phyloP scores from a whole-genome alignment of 2,329 filamentous ascomycete genomes.

The Fusarium udum region DNA sequence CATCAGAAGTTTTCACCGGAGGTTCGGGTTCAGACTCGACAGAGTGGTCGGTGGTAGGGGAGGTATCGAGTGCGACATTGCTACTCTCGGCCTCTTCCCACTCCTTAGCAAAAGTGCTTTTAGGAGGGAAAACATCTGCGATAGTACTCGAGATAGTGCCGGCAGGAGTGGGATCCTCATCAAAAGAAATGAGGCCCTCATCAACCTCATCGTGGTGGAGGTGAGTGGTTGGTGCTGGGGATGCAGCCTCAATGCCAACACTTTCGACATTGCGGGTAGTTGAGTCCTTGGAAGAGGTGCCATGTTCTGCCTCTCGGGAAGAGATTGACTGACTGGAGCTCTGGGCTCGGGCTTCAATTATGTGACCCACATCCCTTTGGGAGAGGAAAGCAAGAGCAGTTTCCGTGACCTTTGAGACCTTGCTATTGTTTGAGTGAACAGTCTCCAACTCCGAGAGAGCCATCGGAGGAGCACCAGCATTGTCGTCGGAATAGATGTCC shows the following conservation, averaged over 20 bases:
- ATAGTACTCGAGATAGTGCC: not conserved
- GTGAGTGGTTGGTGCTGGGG: too few species aligned
- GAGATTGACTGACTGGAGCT: not conserved
- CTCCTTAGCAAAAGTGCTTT: not conserved
- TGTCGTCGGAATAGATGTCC: not conserved
- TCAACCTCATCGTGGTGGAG: not conserved
- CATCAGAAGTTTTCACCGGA: not conserved
- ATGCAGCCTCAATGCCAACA: too few species aligned
- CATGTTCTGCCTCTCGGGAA: not conserved
- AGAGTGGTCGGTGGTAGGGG: too few species aligned
- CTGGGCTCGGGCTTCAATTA: not conserved
- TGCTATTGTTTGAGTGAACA: not conserved
- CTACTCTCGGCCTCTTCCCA: not conserved
- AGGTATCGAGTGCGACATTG: not conserved
- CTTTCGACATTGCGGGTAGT: not conserved
- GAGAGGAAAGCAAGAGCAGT: not conserved
- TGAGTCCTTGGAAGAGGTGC: not conserved
- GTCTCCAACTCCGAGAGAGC: not conserved
- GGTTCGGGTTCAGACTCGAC: not conserved
- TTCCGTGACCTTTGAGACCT: not conserved
- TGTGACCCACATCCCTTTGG: not conserved
- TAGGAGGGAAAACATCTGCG: not conserved
- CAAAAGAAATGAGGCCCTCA: slow-evolving; percentile 9
- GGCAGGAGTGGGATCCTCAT: not conserved
- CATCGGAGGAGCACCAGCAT: not conserved